Base-by-base conservation (phyloP, 805 yeast species). In the Nakazawaea pomicola region DNA sequence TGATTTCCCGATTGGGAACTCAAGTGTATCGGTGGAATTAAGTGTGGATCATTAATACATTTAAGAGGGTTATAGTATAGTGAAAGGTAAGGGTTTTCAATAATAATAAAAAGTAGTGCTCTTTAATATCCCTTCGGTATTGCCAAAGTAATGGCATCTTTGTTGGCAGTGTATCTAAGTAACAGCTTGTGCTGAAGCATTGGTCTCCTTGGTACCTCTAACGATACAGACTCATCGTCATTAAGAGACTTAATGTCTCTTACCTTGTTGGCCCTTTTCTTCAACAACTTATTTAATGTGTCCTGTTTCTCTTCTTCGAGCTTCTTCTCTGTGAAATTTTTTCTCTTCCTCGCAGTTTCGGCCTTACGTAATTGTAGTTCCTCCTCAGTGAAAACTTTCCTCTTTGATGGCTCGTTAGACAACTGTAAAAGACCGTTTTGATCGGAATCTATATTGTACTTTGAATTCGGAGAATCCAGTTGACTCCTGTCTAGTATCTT, bases 261-360 rank as follows among this genome's bases (percentile, higher is more conserved):
- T 1, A 78, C 75, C 56, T 83, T 83, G 36, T 77, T 78, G 0
- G 96, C 96, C 48, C 96, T 73, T 59, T 90, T 79, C 61, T 86
- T 82, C 48, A 91, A 67, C 48, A 91, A 66, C 58, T 86, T 87
- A 58, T 91, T 91, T 49, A 91, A 70, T 0, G 97, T 90, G 49
- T 91, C 97, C 55, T 81, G 76, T 57, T 93, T 93, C 60, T 93
- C 98, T 58, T 87, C 96, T 55, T 90, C 97, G 30, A 87, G 64
- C 48, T 83, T 78, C 62, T 83, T 82, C 53, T 82, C 89, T 50
- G 82, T 80, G 52, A 88, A 73, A 56, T 91, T 90, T 58, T 84
- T 85, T 49, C 99, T 72, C 59, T 89, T 78, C 52, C 98, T 74
- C 0, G 96, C 91, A 52, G 78, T 80, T 57, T 91, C 99, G 1